Conservation (phyloP, 176 grass and related monocot genomes). For the Triticum aestivum region DNA sequence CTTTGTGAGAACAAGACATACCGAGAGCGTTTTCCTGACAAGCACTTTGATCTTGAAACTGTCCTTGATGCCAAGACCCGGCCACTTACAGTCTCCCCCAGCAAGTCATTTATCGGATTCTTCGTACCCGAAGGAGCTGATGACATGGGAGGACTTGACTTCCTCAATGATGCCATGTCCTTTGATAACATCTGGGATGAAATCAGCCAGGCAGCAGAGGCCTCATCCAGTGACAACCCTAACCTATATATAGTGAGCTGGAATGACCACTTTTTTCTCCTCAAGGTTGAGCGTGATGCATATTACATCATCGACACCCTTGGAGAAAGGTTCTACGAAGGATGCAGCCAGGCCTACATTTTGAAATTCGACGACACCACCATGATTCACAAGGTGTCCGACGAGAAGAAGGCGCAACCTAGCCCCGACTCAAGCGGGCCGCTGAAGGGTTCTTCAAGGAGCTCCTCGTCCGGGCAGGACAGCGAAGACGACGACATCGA, state of each 20-base stretch:
- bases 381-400: conserved; percentile 31
- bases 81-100: conserved; percentile 40
- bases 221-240: conserved; percentile 36
- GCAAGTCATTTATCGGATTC: conserved; percentile 77
- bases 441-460: conserved; percentile 41
- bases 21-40: conserved; percentile 60
- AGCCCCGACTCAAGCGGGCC: conserved; percentile 47
- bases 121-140: conserved; percentile 51
- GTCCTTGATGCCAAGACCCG: conserved; percentile 70
- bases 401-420: conserved; percentile 28
- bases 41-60: conserved; percentile 97
- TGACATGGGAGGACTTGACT: conserved; percentile 44
- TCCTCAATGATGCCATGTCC: conserved; percentile 56
- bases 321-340: conserved; percentile 84
- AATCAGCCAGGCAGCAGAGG: conserved; percentile 37
- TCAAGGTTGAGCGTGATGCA: conserved; percentile 70
- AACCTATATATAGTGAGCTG: conserved; percentile 82
- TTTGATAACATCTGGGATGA: conserved; percentile 87
- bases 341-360: conserved; percentile 87
- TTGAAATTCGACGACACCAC: conserved; percentile 59
- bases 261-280: conserved; percentile 97
- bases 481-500: conserved; percentile 23
- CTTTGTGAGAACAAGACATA: conserved; percentile 56
- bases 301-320: conserved; percentile 93
- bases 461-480: conserved; percentile 18